Conservation (phyloP, 2,329 filamentous ascomycete species). For the Talaromyces sp. region DNA sequence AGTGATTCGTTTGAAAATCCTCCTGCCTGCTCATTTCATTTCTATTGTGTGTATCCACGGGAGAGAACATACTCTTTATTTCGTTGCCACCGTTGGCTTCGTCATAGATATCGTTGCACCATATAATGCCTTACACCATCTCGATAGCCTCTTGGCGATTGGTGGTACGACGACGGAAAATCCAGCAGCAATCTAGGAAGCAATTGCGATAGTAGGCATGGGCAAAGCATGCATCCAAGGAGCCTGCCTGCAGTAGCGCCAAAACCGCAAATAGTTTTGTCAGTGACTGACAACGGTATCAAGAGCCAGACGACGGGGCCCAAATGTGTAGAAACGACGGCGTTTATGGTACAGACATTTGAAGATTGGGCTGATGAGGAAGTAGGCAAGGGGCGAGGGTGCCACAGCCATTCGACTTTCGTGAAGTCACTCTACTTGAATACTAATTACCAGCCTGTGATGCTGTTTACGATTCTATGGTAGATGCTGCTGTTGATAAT, state of each 20-base stretch:
- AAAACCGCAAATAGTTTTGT: background rate
- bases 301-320: background rate
- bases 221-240: background rate
- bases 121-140: background rate
- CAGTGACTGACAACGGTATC: background rate
- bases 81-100: background rate
- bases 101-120: background rate
- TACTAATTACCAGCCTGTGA: background rate
- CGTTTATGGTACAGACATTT: background rate
- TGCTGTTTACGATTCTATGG: background rate
- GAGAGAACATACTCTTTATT: no score
- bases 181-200: background rate
- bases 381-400: background rate
- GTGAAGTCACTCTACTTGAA: background rate
- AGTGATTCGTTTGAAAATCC: no score
- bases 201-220: background rate
- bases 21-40: no score
- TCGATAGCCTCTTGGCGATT: background rate
- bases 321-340: background rate
- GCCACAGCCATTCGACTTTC: background rate
- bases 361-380: background rate
- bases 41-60: no score
- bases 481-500: background rate
- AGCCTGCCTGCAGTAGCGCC: background rate
- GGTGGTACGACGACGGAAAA: background rate